Conservation (phyloP, 352 stramenopile genomes). For the Nothophytophthora sp. region DNA sequence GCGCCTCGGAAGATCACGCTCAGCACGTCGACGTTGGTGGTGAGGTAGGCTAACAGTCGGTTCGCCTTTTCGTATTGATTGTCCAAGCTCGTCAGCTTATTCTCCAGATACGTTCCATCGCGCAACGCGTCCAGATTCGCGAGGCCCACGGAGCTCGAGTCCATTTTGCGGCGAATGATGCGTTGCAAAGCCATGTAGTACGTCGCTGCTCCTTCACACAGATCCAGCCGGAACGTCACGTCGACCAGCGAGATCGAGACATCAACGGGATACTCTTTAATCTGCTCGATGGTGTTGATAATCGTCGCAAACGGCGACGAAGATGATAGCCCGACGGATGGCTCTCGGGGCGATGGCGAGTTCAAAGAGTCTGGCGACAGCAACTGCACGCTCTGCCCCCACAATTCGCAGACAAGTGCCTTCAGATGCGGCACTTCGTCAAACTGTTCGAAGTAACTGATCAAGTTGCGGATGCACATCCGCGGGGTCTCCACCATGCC, state of each 20-base stretch:
- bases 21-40: conserved; percentile 65
- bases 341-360: conserved; percentile 19
- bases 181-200: conserved; percentile 65
- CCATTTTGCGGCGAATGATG: conserved; percentile 68
- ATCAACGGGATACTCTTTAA: conserved; percentile 72
- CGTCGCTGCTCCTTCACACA: conserved; percentile 54
- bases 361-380: conserved; percentile 19
- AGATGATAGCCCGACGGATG: no score
- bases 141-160: conserved; percentile 56
- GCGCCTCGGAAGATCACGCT: conserved; percentile 58
- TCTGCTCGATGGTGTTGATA: conserved; percentile 49
- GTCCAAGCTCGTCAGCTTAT: conserved; percentile 53
- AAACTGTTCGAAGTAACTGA: conserved; percentile 70
- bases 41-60: conserved; percentile 48
- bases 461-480: conserved; percentile 64
- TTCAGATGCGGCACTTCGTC: conserved; percentile 47
- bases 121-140: conserved; percentile 57
- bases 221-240: conserved; percentile 62
- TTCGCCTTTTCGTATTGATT: conserved; percentile 58
- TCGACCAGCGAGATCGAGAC: conserved; percentile 68
- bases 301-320: conserved; percentile 29
- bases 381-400: conserved; percentile 56
- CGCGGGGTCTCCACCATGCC: conserved; percentile 34
- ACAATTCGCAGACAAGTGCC: conserved; percentile 47
- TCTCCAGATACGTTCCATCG: conserved; percentile 59